Evolutionary conservation across 805 yeast genomes (phyloP).

Genomic region (Candida montana): DNA sequence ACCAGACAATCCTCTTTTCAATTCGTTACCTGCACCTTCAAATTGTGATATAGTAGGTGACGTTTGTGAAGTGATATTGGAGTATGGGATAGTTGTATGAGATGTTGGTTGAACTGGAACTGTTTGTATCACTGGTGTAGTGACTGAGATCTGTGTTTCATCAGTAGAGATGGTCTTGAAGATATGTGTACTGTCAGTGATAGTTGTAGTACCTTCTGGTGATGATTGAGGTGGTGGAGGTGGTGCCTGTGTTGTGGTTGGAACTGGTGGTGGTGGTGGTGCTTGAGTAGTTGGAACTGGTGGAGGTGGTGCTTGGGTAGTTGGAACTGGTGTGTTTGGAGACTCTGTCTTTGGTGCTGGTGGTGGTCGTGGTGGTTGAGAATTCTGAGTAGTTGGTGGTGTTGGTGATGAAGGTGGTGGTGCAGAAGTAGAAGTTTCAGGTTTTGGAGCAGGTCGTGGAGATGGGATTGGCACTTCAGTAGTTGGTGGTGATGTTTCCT

Average conservation of each 20-base stretch:
- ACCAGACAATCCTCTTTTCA: constrained; percentile 2
- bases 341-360: constrained; percentile 4
- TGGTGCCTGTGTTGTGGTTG: no score
- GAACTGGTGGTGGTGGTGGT: not conserved
- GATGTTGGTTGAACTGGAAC: not conserved
- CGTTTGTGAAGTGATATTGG: not conserved
- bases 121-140: not conserved
- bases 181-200: not conserved
- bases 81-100: not conserved
- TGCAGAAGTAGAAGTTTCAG: not conserved
- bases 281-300: not conserved
- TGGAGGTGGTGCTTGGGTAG: not conserved
- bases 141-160: no score
- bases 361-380: not conserved
- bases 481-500: no score
- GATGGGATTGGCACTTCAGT: no score
- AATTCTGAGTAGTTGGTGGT: not conserved
- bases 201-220: not conserved
- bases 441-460: no score
- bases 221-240: not conserved
- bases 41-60: constrained; percentile 3
- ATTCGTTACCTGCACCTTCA: constrained; percentile 9
- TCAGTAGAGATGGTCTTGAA: not conserved
- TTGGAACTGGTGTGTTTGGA: not conserved
- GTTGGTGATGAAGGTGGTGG: not conserved